Percentiles rank a stretch among this genome's conserved stretches.
Conservation (phyloP, 2,329 filamentous ascomycete genomes). For the Trichoderma sp. region DNA sequence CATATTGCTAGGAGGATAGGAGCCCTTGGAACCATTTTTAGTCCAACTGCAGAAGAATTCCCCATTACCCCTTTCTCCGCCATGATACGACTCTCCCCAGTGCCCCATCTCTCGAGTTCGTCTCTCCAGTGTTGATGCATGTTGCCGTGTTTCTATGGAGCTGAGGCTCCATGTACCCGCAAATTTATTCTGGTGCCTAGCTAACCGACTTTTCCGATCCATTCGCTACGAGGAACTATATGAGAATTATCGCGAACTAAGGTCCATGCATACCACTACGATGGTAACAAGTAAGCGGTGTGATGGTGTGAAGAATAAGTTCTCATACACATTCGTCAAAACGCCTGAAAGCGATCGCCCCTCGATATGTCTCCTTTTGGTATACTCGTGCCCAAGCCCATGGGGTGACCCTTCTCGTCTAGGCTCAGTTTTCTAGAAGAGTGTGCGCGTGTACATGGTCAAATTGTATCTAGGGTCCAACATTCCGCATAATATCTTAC, state of each 20-base stretch:
- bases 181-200: constrained; percentile 18
- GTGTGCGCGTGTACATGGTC: background rate
- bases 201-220: constrained; percentile 11
- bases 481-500: background rate
- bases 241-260: background rate
- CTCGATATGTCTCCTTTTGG: background rate
- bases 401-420: background rate
- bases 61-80: background rate
- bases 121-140: background rate
- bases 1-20: background rate
- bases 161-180: background rate
- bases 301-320: background rate
- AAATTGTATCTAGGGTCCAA: background rate
- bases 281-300: background rate
- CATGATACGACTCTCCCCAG: background rate
- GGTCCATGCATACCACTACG: background rate
- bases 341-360: background rate
- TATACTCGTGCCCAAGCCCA: background rate
- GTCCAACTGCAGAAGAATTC: background rate
- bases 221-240: background rate
- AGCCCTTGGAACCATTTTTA: background rate
- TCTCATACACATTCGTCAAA: background rate
- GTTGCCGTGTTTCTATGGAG: background rate
- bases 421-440: background rate
- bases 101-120: constrained; percentile 1